Base-by-base conservation (phyloP, 2,329 filamentous ascomycete species). In the Colletotrichum eremochloae region DNA sequence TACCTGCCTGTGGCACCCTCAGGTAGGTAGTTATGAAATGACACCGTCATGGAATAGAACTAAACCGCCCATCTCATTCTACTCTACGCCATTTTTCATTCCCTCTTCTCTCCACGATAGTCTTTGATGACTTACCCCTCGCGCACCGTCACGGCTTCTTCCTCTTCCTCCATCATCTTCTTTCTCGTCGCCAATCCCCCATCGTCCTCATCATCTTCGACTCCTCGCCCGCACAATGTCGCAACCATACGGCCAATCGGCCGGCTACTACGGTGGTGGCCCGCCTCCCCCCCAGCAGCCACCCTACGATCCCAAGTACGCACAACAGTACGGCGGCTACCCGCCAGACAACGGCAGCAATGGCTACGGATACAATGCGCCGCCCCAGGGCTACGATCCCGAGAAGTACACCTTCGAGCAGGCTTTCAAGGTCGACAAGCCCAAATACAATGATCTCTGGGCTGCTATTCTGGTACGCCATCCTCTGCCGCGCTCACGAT, bases 401-500 rank as follows among this genome's bases (percentile, higher is more conserved):
- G 85, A 87, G 74, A 89, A 89, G 78, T 83, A 84, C 44, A 84
- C 83, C 40, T 98, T 97, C 79, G 90, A 96, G 29, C 89, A 98
- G 78, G 89, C 91, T 1, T 98, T 98, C 86, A 92, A 92, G 82
- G 82, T 98, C 64, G 89, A 94, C 63, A 91, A 86, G 75, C 94
- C 94, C n/a, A 97, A 96, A 81, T 97, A 88, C 83, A 94, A 98
- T 78, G 96, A 98, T 80, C 79, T 93, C 36, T 98, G 95, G 96
- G 95, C 95, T 4, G 95, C 93, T 5, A 84, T 97, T 52, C 84
- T 98, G 78, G 91, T 93, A 81, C 20, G 86, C 4, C 7, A 79
- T 63, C 5, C n/a, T 79, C 64, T 76, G 77, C 75, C 20, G 78
- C 63, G 76, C 24, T 24, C 24, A 75, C 42, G 72, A 62, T 20